Evolutionary conservation across 2,329 filamentous ascomycete genomes (phyloP).

Genomic region (Hypocreales sp.): DNA sequence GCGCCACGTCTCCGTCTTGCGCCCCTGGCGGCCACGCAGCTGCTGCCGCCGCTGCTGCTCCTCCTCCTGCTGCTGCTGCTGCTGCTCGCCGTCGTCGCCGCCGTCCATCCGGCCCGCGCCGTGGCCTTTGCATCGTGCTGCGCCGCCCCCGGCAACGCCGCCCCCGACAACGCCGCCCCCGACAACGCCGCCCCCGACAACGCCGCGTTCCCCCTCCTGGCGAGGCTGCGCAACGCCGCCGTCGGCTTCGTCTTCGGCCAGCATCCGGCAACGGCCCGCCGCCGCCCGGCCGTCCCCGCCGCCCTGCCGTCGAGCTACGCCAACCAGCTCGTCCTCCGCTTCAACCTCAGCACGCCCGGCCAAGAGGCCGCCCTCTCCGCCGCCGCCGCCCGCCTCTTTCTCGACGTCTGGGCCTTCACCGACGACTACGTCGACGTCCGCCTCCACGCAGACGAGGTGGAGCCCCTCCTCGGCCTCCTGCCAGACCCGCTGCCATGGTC

Average conservation of each 20-base stretch:
- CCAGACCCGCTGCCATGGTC: conserved; percentile 57
- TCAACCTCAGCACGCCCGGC: conserved; percentile 55
- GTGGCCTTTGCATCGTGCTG: neutral
- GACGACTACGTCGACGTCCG: conserved; percentile 74
- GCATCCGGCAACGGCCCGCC: conserved; percentile 17
- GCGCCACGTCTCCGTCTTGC: no score
- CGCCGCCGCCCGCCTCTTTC: conserved; percentile 57
- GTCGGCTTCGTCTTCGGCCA: conserved; percentile 35
- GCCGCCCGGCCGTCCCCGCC: conserved; percentile 10
- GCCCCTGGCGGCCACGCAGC: neutral
- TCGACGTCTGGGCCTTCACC: conserved; percentile 85
- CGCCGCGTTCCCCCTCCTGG: conserved; percentile 34
- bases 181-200: no score
- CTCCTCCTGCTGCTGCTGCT: no score
- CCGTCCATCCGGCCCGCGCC: neutral
- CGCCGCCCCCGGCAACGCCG: conserved; percentile 12
- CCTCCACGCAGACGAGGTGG: conserved; percentile 58
- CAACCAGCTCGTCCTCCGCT: conserved; percentile 76
- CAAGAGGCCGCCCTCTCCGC: conserved; percentile 59
- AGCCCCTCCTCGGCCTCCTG: conserved; percentile 64
- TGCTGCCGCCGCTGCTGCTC: neutral
- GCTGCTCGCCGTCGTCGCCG: no score
- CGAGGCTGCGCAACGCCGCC: conserved; percentile 32
- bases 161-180: no score
- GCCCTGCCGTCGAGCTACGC: conserved; percentile 41